These are phyloP conservation scores for Sedum album DNA, from an alignment of 164 flowering plant species.

Conservation along the genomic window DNA sequence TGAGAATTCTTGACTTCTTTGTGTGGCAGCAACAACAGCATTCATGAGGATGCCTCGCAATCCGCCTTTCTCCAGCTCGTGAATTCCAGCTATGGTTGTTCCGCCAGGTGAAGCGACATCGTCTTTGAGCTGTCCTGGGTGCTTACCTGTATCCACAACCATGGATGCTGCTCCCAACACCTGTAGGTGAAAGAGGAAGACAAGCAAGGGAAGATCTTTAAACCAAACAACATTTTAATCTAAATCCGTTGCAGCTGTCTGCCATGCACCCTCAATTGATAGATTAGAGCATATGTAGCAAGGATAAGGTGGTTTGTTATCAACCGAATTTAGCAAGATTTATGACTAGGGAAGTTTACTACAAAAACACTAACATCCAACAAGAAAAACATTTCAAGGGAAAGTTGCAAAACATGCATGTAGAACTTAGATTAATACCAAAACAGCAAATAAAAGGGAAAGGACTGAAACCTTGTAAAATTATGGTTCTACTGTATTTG, in stretches of 20 bases:
- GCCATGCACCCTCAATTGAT: not conserved
- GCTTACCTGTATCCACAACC: constrained; percentile 61
- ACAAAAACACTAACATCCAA: too few species aligned
- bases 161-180: constrained; percentile 90
- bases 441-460: too few species aligned
- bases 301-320: too few species aligned
- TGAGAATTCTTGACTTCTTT: not conserved
- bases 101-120: constrained; percentile 98
- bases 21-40: not conserved
- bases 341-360: not conserved
- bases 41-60: not conserved
- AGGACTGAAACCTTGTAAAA: not conserved
- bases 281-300: too few species aligned
- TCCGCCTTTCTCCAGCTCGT: constrained; percentile 18
- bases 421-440: not conserved
- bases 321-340: not conserved
- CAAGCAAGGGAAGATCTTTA: not conserved
- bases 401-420: not conserved
- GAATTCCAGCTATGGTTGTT: constrained; percentile 94
- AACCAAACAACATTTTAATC: not conserved
- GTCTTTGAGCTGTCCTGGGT: constrained; percentile 90
- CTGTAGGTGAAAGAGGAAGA: too few species aligned
- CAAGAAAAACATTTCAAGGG: too few species aligned
- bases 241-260: not conserved
- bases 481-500: too few species aligned